Conservation (phyloP, 352 stramenopile species). For the Globisporangium spinosum region DNA sequence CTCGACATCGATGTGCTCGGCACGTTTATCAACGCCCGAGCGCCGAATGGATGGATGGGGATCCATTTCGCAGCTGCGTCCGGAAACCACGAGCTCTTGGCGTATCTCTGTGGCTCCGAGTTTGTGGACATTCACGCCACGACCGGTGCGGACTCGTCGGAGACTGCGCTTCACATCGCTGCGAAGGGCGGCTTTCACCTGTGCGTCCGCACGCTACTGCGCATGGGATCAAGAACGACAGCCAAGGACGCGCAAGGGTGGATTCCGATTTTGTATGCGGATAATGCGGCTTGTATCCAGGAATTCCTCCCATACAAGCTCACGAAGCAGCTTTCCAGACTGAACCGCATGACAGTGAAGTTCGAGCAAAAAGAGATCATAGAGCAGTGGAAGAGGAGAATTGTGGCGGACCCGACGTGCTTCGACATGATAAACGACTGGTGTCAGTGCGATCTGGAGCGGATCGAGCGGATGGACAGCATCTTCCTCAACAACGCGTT, state of each 20-base stretch:
- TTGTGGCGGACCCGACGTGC: constrained; percentile 40
- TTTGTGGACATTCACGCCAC: constrained; percentile 37
- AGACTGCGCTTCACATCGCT: constrained; percentile 65
- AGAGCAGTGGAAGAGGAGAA: constrained; percentile 37
- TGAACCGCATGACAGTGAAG: constrained; percentile 49
- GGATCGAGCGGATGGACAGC: constrained; percentile 53
- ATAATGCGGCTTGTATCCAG: constrained; percentile 25
- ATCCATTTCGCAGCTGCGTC: constrained; percentile 48
- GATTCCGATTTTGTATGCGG: constrained; percentile 49
- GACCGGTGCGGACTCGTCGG: constrained; percentile 24
- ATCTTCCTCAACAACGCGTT: constrained; percentile 44
- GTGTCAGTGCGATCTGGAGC: constrained; percentile 38
- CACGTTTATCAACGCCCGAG: constrained; percentile 37
- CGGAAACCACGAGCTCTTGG: constrained; percentile 52
- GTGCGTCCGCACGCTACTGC: constrained; percentile 40
- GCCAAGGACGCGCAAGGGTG: constrained; percentile 41
- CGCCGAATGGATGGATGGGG: constrained; percentile 39
- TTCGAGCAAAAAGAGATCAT: constrained; percentile 45
- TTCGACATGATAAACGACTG: constrained; percentile 73
- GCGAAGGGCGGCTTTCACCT: constrained; percentile 27
- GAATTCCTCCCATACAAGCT: constrained; percentile 61
- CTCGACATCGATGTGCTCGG: constrained; percentile 62
- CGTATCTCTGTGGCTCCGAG: constrained; percentile 26
- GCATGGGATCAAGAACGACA: constrained; percentile 31
- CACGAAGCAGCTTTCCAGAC: constrained; percentile 44